These are phyloP conservation scores for Paramyrothecium sp. DNA, from an alignment of 2,329 filamentous ascomycete species.

Conservation along the genomic window DNA sequence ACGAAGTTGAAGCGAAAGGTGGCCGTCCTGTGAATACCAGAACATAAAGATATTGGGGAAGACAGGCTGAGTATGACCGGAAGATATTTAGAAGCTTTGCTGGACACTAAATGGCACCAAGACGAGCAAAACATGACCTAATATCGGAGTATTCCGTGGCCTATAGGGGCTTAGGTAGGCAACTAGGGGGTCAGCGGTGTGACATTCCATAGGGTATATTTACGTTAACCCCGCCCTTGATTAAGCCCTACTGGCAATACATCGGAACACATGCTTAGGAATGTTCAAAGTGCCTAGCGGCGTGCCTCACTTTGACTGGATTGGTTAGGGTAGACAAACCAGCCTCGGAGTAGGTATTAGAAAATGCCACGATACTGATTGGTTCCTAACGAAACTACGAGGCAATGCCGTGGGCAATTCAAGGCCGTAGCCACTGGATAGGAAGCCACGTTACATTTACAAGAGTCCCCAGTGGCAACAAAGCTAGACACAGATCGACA, in stretches of 20 bases:
- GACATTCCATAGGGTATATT: not conserved
- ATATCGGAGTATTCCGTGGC: not conserved
- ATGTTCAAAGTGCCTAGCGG: not conserved
- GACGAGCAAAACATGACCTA: not conserved
- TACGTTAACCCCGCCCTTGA: not conserved
- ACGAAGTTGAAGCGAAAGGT: not conserved
- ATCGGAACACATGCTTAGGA: not conserved
- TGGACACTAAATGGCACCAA: not conserved
- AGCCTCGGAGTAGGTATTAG: not conserved
- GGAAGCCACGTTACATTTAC: not conserved
- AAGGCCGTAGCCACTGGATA: not conserved
- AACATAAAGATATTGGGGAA: too few species aligned
- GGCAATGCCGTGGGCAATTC: not conserved
- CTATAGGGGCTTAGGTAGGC: not conserved
- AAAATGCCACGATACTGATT: not conserved
- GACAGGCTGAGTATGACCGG: not conserved
- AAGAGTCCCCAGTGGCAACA: not conserved
- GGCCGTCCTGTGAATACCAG: not conserved
- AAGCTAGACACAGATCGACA: not conserved
- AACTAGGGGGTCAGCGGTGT: not conserved
- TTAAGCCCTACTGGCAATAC: not conserved
- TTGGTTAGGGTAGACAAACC: not conserved
- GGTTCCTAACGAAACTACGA: not conserved
- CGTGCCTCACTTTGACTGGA: not conserved
- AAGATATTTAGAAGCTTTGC: not conserved